phyloP scores from a whole-genome alignment of 441 rosid species.

The Dalechampia spathulata region DNA sequence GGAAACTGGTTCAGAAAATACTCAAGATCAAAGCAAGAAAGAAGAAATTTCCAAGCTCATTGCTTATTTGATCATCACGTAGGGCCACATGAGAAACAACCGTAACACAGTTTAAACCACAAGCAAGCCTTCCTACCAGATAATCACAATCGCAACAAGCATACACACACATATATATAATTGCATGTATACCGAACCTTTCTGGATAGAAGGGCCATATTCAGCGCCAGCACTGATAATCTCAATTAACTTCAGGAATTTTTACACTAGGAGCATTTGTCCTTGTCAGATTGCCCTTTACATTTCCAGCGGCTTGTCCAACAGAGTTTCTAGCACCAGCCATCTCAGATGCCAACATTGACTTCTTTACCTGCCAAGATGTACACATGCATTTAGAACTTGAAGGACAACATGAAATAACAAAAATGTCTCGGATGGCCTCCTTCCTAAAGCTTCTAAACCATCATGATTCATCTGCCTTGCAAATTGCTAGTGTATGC shows the following conservation, averaged over 20 bases:
- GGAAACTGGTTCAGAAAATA: background rate
- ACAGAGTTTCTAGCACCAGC: conserved; percentile 35
- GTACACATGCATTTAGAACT: background rate
- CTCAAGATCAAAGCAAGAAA: background rate
- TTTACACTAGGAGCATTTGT: conserved; percentile 45
- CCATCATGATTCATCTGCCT: background rate
- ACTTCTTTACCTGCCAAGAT: conserved; percentile 59
- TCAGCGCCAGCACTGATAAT: conserved; percentile 6
- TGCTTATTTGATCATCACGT: background rate
- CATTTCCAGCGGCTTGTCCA: conserved; percentile 50
- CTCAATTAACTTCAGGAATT: conserved; percentile 28
- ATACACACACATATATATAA: background rate
- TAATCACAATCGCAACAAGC: background rate
- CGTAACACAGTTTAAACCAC: background rate
- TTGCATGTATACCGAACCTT: conserved; percentile 19
- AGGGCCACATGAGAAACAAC: background rate
- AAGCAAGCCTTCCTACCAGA: background rate
- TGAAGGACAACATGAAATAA: background rate
- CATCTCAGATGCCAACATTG: conserved; percentile 42
- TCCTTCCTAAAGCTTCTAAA: background rate
- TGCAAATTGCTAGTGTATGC: background rate
- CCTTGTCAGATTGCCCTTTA: conserved; percentile 57
- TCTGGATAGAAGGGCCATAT: conserved; percentile 4
- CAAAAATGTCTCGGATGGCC: background rate
- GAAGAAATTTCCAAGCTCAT: background rate